These are phyloP conservation scores for Alternaria viburni DNA, from an alignment of 2,329 filamentous ascomycete species.

Conservation along the genomic window DNA sequence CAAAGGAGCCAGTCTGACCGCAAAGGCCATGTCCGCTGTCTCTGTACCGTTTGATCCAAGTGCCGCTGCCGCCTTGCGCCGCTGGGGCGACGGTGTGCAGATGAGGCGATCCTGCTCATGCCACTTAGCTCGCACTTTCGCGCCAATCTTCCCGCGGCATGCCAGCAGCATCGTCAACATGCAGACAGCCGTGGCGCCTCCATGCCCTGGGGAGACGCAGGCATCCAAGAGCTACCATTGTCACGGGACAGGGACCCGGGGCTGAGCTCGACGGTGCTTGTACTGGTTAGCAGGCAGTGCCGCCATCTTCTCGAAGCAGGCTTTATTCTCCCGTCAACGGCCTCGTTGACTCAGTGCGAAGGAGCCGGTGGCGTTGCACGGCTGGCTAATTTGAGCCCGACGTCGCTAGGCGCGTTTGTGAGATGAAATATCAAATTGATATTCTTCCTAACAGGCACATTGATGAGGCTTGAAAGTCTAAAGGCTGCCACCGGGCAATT, in stretches of 20 bases:
- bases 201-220: conserved; percentile 15
- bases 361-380: conserved; percentile 24
- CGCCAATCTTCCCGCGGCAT: conserved; percentile 16
- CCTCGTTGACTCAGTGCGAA: conserved; percentile 20
- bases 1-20: neutral
- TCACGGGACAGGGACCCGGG: conserved; percentile 19
- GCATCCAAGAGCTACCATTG: conserved; percentile 14
- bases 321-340: conserved; percentile 26
- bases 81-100: conserved; percentile 1
- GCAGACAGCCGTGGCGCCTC: conserved; percentile 11
- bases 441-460: conserved; percentile 24
- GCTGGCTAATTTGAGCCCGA: conserved; percentile 28
- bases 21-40: neutral
- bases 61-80: conserved; percentile 5
- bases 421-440: conserved; percentile 26
- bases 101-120: conserved; percentile 11
- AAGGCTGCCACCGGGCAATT: conserved; percentile 31
- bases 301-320: conserved; percentile 35
- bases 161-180: conserved; percentile 12
- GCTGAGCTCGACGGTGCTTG: conserved; percentile 5
- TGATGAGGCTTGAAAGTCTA: conserved; percentile 41
- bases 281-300: conserved; percentile 21
- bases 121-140: conserved; percentile 7
- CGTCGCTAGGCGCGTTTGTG: conserved; percentile 31
- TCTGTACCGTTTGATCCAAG: neutral